A percentile compares a stretch with the other conserved stretches of the same genome.
Conservation (phyloP, 805 yeast species). For the Yarrowia phangngaensis region DNA sequence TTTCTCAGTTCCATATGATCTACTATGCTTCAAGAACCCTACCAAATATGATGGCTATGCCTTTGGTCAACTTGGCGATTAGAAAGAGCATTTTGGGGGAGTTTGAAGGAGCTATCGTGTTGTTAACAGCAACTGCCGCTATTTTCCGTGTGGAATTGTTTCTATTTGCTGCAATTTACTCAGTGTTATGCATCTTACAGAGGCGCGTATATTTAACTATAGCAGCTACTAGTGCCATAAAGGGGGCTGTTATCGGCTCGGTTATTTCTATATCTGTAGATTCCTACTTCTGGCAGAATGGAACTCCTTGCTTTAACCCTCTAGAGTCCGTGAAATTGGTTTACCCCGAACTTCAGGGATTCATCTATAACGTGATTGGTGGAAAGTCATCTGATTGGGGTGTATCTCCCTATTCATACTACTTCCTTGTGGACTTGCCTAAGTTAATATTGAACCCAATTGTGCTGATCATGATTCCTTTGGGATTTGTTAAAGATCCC, state of each 20-base stretch:
- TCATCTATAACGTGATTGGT: slow-evolving; percentile 67
- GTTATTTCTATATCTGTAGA: slow-evolving; percentile 53
- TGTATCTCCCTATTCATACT: slow-evolving; percentile 65
- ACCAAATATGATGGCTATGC: slow-evolving; percentile 79
- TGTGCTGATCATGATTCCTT: slow-evolving; percentile 43
- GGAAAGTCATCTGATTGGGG: slow-evolving; percentile 85
- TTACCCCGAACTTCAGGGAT: slow-evolving; percentile 74
- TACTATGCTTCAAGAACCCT: slow-evolving; percentile 80
- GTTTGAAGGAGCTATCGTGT: slow-evolving; percentile 47
- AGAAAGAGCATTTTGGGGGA: slow-evolving; percentile 51
- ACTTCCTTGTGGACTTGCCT: slow-evolving; percentile 56
- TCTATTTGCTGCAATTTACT: slow-evolving; percentile 45
- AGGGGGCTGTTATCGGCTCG: slow-evolving; percentile 55
- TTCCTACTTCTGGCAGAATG: slow-evolving; percentile 66
- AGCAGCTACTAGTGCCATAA: slow-evolving; percentile 34
- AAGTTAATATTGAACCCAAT: slow-evolving; percentile 40
- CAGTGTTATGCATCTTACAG: slow-evolving; percentile 44
- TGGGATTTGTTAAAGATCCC: slow-evolving; percentile 44
- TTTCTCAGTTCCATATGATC: slow-evolving; percentile 72
- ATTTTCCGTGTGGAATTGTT: slow-evolving; percentile 72
- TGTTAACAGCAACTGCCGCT: slow-evolving; percentile 59
- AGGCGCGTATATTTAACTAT: slow-evolving; percentile 47
- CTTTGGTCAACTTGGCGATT: slow-evolving; percentile 58
- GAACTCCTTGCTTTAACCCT: slow-evolving; percentile 28
- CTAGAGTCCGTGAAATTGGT: slow-evolving; percentile 32